These are phyloP conservation scores for Ogataea henricii DNA, from an alignment of 805 yeast species.

Conservation along the genomic window DNA sequence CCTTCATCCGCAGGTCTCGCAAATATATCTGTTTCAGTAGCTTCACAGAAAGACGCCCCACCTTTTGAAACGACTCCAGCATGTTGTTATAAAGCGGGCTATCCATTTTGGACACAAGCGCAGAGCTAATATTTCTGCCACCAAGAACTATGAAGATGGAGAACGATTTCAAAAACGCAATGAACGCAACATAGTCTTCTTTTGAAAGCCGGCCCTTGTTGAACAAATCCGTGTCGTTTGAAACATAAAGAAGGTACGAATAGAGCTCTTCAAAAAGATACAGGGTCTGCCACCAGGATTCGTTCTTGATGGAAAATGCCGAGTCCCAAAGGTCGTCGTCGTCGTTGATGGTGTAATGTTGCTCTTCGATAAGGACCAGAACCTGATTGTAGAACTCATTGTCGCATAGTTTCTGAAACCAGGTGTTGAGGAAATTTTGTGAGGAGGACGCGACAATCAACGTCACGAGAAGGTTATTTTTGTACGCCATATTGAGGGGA, in stretches of 20 bases:
- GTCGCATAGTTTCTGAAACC: constrained; percentile 24
- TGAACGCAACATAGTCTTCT: constrained; percentile 42
- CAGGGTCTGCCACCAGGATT: constrained; percentile 39
- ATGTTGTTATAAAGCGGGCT: constrained; percentile 12
- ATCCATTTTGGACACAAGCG: constrained; percentile 11
- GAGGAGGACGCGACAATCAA: constrained; percentile 29
- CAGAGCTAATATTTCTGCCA: constrained; percentile 16
- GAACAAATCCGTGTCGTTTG: constrained; percentile 65
- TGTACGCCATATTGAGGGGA: constrained; percentile 18
- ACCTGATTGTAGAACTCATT: constrained; percentile 23
- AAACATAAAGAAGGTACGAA: constrained; percentile 65
- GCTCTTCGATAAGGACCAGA: constrained; percentile 20
- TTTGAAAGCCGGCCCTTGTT: constrained; percentile 42
- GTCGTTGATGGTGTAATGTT: constrained; percentile 12
- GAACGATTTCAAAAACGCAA: constrained; percentile 50
- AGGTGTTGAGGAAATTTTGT: constrained; percentile 19
- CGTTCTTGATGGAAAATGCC: constrained; percentile 19
- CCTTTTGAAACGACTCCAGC: constrained; percentile 16
- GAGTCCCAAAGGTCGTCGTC: constrained; percentile 18
- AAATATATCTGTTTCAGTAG: constrained; percentile 65
- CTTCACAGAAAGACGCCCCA: constrained; percentile 42
- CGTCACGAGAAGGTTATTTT: constrained; percentile 24
- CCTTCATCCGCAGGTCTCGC: constrained; percentile 61
- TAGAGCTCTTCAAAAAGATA: constrained; percentile 59
- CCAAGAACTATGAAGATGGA: constrained; percentile 43